These are phyloP conservation scores for Fusarium floridanum DNA, from an alignment of 2,329 filamentous ascomycete species.

Conservation along the genomic window DNA sequence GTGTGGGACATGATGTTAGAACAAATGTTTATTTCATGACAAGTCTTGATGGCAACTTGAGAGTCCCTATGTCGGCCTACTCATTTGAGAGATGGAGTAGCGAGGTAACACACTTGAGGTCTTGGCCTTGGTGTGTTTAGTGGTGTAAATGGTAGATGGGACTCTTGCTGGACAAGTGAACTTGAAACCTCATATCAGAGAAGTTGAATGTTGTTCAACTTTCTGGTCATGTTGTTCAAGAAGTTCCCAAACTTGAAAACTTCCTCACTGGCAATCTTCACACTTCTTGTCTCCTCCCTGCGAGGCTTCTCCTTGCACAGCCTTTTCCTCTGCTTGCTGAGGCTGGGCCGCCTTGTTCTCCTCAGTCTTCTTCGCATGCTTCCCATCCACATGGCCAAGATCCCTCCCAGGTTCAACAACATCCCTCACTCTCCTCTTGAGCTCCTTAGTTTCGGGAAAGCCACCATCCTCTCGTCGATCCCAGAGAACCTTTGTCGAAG, in stretches of 20 bases:
- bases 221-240: not conserved
- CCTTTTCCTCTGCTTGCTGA: not conserved
- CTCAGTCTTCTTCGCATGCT: constrained; percentile 47
- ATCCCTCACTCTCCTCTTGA: constrained; percentile 88
- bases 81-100: not conserved
- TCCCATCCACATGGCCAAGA: constrained; percentile 83
- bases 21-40: constrained; percentile 30
- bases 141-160: not conserved
- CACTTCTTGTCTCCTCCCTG: constrained; percentile 37
- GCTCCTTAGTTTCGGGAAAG: constrained; percentile 93
- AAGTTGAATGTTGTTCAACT: not conserved
- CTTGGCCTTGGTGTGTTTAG: not conserved
- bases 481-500: constrained; percentile 75
- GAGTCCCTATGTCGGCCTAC: not conserved
- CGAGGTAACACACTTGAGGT: not conserved
- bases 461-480: constrained; percentile 88
- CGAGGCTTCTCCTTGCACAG: not conserved
- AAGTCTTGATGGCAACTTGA: not conserved
- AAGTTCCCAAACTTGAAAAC: not conserved
- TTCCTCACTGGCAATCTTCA: constrained; percentile 46
- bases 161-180: not conserved
- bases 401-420: constrained; percentile 82
- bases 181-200: not conserved
- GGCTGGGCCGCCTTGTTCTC: constrained; percentile 16
- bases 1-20: constrained; percentile 26